A percentile compares a stretch with the other conserved stretches of the same genome.
These are phyloP conservation scores for Extremus antarcticus DNA, from an alignment of 495 filamentous ascomycete genomes.

Conservation along the genomic window DNA sequence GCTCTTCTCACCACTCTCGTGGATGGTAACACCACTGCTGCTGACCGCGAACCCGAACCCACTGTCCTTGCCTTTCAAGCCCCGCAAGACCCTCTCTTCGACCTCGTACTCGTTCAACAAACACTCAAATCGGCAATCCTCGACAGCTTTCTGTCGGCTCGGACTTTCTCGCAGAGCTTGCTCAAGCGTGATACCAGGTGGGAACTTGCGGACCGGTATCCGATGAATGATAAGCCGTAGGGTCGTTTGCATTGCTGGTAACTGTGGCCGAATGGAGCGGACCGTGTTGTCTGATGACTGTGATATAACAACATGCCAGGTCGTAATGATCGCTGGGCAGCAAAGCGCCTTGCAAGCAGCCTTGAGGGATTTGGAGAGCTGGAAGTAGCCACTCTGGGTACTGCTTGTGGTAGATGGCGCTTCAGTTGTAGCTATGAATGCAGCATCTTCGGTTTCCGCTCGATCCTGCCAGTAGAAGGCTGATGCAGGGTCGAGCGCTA, in stretches of 20 bases:
- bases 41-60: slow-evolving; percentile 11
- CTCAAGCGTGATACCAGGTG: slow-evolving; percentile 40
- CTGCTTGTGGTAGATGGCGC: not conserved
- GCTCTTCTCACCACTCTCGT: not conserved
- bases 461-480: slow-evolving; percentile 51
- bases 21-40: not conserved
- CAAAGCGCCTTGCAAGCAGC: slow-evolving; percentile 19
- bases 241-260: slow-evolving; percentile 34
- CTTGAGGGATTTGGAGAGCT: slow-evolving; percentile 9
- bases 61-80: not conserved
- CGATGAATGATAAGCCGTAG: slow-evolving; percentile 40
- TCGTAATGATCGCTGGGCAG: slow-evolving; percentile 25
- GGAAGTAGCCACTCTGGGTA: slow-evolving; percentile 20
- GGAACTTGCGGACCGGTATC: slow-evolving; percentile 41
- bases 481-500: slow-evolving; percentile 44
- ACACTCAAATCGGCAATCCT: slow-evolving; percentile 22
- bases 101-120: slow-evolving; percentile 12
- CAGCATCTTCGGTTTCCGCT: slow-evolving; percentile 35
- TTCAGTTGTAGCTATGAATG: slow-evolving; percentile 5
- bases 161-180: slow-evolving; percentile 45
- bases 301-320: slow-evolving; percentile 9
- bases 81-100: slow-evolving; percentile 8
- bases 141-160: slow-evolving; percentile 34
- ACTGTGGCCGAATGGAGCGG: slow-evolving; percentile 30
- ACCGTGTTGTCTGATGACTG: slow-evolving; percentile 20